phyloP scores from a whole-genome alignment of 768 basidiomycete genomes.

The Amylocystis lapponica region DNA sequence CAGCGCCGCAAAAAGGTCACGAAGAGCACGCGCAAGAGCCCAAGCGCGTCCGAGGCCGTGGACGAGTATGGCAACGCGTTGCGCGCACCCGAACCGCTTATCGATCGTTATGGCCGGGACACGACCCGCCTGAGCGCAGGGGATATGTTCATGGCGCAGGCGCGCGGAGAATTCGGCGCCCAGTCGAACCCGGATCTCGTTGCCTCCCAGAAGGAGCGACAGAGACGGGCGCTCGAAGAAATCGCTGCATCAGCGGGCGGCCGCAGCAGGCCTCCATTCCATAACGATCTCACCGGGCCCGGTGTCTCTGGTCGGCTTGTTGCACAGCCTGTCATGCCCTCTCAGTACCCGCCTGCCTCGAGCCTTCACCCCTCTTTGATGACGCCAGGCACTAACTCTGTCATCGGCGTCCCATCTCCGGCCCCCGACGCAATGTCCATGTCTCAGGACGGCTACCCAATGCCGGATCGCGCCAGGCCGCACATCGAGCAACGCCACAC shows the following conservation, averaged over 20 bases:
- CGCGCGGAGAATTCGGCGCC: slow-evolving; percentile 44
- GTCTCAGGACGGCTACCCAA: slow-evolving; percentile 4
- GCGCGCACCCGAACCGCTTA: slow-evolving; percentile 21
- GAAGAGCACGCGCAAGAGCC: slow-evolving; percentile 21
- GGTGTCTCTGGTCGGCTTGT: slow-evolving; percentile 4
- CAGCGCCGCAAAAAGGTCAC: slow-evolving; percentile 76
- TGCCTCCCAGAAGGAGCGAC: slow-evolving; percentile 25
- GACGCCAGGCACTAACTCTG: slow-evolving; percentile 1
- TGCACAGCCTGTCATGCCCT: not conserved
- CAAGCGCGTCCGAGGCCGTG: slow-evolving; percentile 2
- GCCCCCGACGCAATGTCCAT: slow-evolving; percentile 1
- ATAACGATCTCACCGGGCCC: slow-evolving; percentile 8
- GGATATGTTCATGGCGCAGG: slow-evolving; percentile 62
- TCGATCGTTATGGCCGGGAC: slow-evolving; percentile 27
- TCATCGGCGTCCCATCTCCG: not conserved
- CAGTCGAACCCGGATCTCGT: slow-evolving; percentile 22
- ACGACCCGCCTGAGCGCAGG: slow-evolving; percentile 44
- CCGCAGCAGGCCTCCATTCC: not conserved
- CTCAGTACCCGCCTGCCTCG: not conserved
- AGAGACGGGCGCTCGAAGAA: slow-evolving; percentile 23
- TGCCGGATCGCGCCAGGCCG: slow-evolving; percentile 10
- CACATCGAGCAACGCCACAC: slow-evolving; percentile 17
- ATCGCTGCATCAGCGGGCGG: slow-evolving; percentile 3
- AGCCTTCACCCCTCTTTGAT: slow-evolving; percentile 2
- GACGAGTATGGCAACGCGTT: slow-evolving; percentile 7